Evolutionary conservation across 257 asterid species (phyloP).

Genomic region (Scutellaria barbata): DNA sequence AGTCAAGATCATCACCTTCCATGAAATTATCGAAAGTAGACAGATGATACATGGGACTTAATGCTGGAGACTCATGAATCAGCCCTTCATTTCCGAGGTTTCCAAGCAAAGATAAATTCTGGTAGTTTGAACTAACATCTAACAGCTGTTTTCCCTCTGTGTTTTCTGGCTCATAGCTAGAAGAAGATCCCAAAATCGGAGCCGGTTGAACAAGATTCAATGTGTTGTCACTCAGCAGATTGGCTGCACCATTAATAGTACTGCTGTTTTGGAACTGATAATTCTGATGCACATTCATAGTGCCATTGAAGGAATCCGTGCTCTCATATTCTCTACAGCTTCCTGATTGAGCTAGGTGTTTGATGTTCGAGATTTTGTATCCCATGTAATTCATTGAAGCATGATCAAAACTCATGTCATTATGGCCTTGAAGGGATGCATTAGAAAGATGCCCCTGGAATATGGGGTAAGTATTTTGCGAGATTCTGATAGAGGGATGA

Average conservation of each 20-base stretch:
- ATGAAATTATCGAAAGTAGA: constrained; percentile 24
- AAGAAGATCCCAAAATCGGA: not conserved
- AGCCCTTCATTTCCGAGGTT: not conserved
- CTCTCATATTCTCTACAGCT: too few species aligned
- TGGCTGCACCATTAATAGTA: not conserved
- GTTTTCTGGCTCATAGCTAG: not conserved
- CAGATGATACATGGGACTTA: constrained; percentile 14
- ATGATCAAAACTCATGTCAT: not conserved
- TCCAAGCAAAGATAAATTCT: not conserved
- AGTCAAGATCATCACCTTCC: constrained; percentile 11
- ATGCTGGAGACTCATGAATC: constrained; percentile 8
- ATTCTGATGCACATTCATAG: not conserved
- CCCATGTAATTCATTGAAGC: not conserved
- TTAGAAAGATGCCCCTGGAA: not conserved
- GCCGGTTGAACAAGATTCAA: not conserved
- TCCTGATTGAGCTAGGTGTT: not conserved
- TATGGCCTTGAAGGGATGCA: not conserved
- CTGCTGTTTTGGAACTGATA: not conserved
- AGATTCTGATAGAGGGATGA: not conserved
- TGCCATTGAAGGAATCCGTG: not conserved
- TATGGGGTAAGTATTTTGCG: not conserved
- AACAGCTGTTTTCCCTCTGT: not conserved
- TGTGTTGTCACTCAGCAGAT: not conserved
- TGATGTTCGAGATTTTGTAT: constrained; percentile 10
- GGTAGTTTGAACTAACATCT: not conserved